A percentile compares a stretch with the other conserved stretches of the same genome.
phyloP scores from a whole-genome alignment of 306 rosid genomes.

The Macrotyloma uniflorum region DNA sequence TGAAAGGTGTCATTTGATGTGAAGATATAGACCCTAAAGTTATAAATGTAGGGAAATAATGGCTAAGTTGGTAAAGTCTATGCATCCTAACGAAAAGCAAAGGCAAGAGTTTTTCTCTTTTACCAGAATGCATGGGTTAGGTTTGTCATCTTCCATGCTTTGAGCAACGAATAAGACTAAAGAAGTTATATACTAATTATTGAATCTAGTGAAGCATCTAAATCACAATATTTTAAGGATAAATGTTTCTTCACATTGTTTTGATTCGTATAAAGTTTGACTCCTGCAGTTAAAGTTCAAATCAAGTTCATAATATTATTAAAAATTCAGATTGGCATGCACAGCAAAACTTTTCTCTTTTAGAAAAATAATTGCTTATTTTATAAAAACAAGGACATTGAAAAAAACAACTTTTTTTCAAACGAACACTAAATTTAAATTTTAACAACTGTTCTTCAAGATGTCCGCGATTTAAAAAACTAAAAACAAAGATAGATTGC shows the following conservation, averaged over 20 bases:
- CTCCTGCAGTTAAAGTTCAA: not conserved
- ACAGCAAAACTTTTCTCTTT: not conserved
- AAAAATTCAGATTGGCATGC: not conserved
- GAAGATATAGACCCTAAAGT: not conserved
- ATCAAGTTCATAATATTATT: not conserved
- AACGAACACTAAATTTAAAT: too few relatives aligned
- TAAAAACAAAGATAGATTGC: too few relatives aligned
- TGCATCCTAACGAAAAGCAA: not conserved
- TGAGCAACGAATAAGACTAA: not conserved
- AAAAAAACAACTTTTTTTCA: too few relatives aligned
- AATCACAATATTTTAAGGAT: not conserved
- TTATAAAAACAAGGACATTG: too few relatives aligned
- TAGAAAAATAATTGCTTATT: too few relatives aligned
- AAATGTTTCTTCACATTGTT: not conserved
- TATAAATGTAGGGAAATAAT: not conserved
- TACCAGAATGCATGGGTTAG: not conserved
- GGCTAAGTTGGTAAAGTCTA: not conserved
- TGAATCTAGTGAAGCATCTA: constrained; percentile 22
- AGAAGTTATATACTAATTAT: constrained; percentile 12
- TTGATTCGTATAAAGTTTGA: not conserved
- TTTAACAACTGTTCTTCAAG: too few relatives aligned
- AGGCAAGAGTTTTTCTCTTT: not conserved
- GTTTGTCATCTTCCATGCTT: constrained; percentile 27
- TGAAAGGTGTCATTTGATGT: constrained; percentile 9
- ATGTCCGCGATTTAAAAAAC: too few relatives aligned